Base-by-base conservation (phyloP, 805 yeast species). In the Starmera quercuum region DNA sequence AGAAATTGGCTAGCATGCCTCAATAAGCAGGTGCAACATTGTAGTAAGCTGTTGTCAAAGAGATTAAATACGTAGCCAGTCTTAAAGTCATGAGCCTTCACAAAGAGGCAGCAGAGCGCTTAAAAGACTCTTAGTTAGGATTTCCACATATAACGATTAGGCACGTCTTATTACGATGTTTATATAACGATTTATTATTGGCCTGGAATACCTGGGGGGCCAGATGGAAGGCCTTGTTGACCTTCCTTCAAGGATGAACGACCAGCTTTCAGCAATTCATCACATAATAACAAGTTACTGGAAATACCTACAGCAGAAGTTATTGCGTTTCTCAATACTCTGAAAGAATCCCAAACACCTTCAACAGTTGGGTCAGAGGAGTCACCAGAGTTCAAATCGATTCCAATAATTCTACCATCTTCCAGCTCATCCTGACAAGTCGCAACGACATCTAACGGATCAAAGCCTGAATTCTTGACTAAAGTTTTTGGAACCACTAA, bases 261-360 rank as follows among this genome's bases (percentile, higher is more conserved):
- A 31, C 99, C 99, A 3, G 99, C 99, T 64, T 90, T 87, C 53
- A 92, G 71, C 45, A 92, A 70, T 63, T 92, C 98, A 63, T 92
- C 99, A 67, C 98, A 92, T 42, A 92, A 68, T 45, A 92, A 71
- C 50, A 92, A 65, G 56, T 92, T 92, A 42, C 92, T 79, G 2
- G 98, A 90, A 51, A 92, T 92, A 34, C 96, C 95, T 1, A 94
- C 82, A 25, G 97, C 95, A 30, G 95, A 79, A 32, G 87, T 77
- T 34, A 92, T 68, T 8, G 95, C 95, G 57, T 92, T 92, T 64
- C 98, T 78, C 39, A 92, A 65, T 26, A 92, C 98, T 45, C 98
- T 71, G 66, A 75, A 92, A 18, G 95, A 83, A 61, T 92, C 99
- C 95, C 96, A 92, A 38, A 92, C 76, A 40, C 98, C 98, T 54